phyloP scores from a whole-genome alignment of 2,329 filamentous ascomycete genomes.

The Colletotrichum sp. region DNA sequence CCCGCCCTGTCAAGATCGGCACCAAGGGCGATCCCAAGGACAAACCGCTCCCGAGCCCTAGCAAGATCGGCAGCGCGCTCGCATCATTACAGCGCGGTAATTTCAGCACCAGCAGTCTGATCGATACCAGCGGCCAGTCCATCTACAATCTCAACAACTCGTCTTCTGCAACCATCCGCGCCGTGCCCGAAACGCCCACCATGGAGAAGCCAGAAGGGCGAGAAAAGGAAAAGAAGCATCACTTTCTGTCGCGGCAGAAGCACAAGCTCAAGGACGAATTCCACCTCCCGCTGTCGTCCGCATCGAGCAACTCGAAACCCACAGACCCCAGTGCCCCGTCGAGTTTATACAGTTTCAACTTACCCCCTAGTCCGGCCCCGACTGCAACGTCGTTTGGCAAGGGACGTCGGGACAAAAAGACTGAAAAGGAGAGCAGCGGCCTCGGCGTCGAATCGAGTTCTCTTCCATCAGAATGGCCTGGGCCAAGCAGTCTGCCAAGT shows the following conservation, averaged over 20 bases:
- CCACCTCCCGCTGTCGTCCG: slow-evolving; percentile 75
- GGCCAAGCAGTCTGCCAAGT: slow-evolving; percentile 56
- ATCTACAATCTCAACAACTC: slow-evolving; percentile 79
- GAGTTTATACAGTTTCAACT: slow-evolving; percentile 79
- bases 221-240: slow-evolving; percentile 79
- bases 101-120: slow-evolving; percentile 74
- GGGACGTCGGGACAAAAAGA: slow-evolving; percentile 85
- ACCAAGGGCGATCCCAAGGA: slow-evolving; percentile 72
- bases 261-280: slow-evolving; percentile 80
- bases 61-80: slow-evolving; percentile 71
- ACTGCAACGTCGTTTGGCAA: slow-evolving; percentile 75
- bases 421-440: slow-evolving; percentile 63
- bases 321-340: slow-evolving; percentile 77
- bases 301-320: slow-evolving; percentile 77
- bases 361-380: slow-evolving; percentile 74
- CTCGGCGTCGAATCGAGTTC: slow-evolving; percentile 57
- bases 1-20: slow-evolving; percentile 76
- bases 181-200: slow-evolving; percentile 54
- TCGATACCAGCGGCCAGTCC: slow-evolving; percentile 65
- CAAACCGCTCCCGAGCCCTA: slow-evolving; percentile 74
- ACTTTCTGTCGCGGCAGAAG: slow-evolving; percentile 81
- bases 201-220: slow-evolving; percentile 56
- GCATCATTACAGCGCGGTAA: slow-evolving; percentile 70
- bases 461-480: slow-evolving; percentile 54
- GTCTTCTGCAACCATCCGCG: slow-evolving; percentile 76